Percentiles rank a stretch among this genome's conserved stretches.
Evolutionary conservation across 179 eudicot species (phyloP).

Genomic region (Amaranthus tricolor): DNA sequence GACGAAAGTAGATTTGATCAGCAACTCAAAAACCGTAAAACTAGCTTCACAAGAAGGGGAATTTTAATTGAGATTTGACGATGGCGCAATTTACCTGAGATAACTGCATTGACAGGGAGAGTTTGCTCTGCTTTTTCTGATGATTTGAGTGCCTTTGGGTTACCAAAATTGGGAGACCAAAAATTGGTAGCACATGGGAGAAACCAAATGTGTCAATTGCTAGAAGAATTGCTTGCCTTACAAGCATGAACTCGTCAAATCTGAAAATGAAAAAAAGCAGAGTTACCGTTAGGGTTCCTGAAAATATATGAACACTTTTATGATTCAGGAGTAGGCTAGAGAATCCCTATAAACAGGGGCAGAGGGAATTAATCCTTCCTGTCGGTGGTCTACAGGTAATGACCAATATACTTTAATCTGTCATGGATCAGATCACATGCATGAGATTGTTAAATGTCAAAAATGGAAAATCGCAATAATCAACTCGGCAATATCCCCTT

Average conservation of each 20-base stretch:
- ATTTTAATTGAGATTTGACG: background rate
- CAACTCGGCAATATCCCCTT: background rate
- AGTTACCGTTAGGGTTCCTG: background rate
- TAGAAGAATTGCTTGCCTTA: constrained; percentile 83
- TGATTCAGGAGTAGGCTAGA: too few species aligned
- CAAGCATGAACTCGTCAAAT: constrained; percentile 84
- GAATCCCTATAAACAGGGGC: too few species aligned
- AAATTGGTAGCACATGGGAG: constrained; percentile 74
- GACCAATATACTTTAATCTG: too few species aligned
- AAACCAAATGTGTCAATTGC: constrained; percentile 87
- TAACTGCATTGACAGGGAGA: constrained; percentile 42
- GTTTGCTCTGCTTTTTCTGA: constrained; percentile 35
- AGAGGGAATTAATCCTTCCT: too few species aligned
- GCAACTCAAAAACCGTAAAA: constrained; percentile 3
- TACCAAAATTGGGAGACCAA: constrained; percentile 83
- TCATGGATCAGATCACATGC: constrained; percentile 1
- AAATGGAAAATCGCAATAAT: background rate
- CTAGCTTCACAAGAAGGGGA: background rate
- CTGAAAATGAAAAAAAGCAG: constrained; percentile 37
- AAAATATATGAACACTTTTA: background rate
- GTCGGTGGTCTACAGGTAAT: too few species aligned
- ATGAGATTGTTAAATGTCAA: background rate
- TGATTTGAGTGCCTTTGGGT: constrained; percentile 24
- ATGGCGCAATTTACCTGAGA: constrained; percentile 53
- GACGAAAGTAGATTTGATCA: constrained; percentile 6